Evolutionary conservation across 1,284 basidiomycete species (phyloP), one percentile per base, ranked within the genome.

Genomic region (Retiboletus flavoniger): DNA sequence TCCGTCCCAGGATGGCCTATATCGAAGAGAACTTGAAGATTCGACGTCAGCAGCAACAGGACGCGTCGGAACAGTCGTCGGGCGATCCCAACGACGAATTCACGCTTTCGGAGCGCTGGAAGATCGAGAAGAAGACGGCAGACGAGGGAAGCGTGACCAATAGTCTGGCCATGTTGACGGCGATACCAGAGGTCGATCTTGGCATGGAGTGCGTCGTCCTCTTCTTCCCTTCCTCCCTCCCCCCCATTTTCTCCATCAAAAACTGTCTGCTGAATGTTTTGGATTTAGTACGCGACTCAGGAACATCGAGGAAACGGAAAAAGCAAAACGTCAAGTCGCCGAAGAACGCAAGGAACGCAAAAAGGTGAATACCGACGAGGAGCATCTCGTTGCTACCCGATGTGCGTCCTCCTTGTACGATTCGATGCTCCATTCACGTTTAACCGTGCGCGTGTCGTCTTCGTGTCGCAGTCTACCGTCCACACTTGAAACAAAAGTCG

Each of bases 251-350:
- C 14, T 4, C 21, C 21, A 24, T 24, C 21, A 24, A 2, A 47
- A 32, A 28, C n/a, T 14, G 17, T 24, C 24, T 9, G 32, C 24
- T 21, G 31, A 14, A 34, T 2, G 7, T 31, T 17, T n/a, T 50
- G 11, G 42, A 35, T 7, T 4, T 32, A 97, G 95, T 60, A 80
- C 88, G 14, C 87, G 95, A 19, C 74, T 99, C 55, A 89, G 89
- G 71, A 98, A 98, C 68, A 98, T 99, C 45, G 93, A 97, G 68
- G 90, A 95, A 54, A 99, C 96, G 0, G 96, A 98, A 69, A 94
- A 91, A 62, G 96, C 95, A 0, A 98, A 98, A 72, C 81, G 93
- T 1, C 77, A 81, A 16, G 86, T 95, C 32, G 83, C 87, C 3
- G 92, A 97, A 57, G 80, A 83, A 52, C 79, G 85, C 32, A 82